Evolutionary conservation across 169 alveolate species (phyloP), one percentile per base, ranked within the genome.

Genomic region (Besnoitia besnoiti): DNA sequence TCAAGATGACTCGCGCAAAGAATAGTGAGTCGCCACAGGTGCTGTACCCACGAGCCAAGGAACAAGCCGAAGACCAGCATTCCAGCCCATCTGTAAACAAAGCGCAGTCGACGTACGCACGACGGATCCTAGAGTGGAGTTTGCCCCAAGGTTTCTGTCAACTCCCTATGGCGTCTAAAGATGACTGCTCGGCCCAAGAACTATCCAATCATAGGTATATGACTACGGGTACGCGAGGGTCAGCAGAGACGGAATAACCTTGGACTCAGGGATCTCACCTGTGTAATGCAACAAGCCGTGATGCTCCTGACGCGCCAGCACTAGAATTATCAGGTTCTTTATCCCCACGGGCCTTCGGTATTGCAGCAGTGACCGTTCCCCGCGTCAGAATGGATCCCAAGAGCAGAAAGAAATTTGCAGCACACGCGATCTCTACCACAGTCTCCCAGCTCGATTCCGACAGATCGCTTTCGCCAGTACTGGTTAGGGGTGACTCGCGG

Each of bases 1-100:
- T 73, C 82, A 19, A 73, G n/a, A 42, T 73, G 82, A 73, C 82
- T 42, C 46, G 82, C 16, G 46, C 82, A 73, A n/a, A 73, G 82
- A 39, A 27, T 19, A 30, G 82, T 42, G 5, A n/a, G 44, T n/a
- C 82, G 39, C 82, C 82, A 73, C 39, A 73, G 39, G 46, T 73
- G 44, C 14, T 39, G 16, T 8, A 42, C 46, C 82, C 82, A 73
- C 39, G 82, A 73, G 16, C 16, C 10, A 1, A 73, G 3, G 24
- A 73, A n/a, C 33, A 55, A 1, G n/a, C 67, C 67, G 27, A 55
- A 55, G 67, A 55, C 33, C 30, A 55, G 67, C 67, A 8, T 55
- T 16, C 67, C 67, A n/a, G 24, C 30, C 33, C 12, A n/a, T n/a
- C 67, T 55, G 67, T 10, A 5, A 8, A 19, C n/a, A n/a, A n/a